phyloP scores from a whole-genome alignment of 371 early-diverging fungal species.

The Lichtheimia ramosa region DNA sequence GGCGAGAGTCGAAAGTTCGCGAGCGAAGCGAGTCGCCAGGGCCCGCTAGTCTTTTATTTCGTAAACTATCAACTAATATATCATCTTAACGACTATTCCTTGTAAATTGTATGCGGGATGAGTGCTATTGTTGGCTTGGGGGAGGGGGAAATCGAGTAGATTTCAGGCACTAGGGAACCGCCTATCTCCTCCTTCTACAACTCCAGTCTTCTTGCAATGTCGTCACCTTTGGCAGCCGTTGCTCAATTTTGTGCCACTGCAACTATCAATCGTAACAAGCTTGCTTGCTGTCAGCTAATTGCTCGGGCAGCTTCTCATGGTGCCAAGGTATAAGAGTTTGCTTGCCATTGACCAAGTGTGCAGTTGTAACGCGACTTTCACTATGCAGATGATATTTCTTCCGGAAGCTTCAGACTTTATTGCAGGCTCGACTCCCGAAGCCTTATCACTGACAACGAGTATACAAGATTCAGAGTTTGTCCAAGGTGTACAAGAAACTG shows the following conservation, averaged over 20 bases:
- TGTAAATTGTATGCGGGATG: too few relatives aligned
- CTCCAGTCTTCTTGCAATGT: neutral
- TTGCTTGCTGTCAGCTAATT: conserved; percentile 57
- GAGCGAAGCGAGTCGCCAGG: too few relatives aligned
- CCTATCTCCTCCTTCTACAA: too few relatives aligned
- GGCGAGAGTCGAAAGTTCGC: too few relatives aligned
- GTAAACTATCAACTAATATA: too few relatives aligned
- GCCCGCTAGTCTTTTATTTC: too few relatives aligned
- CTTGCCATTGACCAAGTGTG: neutral
- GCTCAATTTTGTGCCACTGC: conserved; percentile 71
- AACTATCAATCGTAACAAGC: conserved; percentile 48
- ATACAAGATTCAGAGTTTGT: conserved; percentile 55
- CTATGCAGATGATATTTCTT: conserved; percentile 72
- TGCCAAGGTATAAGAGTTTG: conserved; percentile 57
- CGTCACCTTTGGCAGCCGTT: conserved; percentile 39
- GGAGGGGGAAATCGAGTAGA: too few relatives aligned
- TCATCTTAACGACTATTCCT: too few relatives aligned
- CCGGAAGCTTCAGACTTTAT: conserved; percentile 88
- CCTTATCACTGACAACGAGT: conserved; percentile 47
- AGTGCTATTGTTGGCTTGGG: too few relatives aligned
- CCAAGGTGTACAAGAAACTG: conserved; percentile 53
- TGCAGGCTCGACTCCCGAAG: conserved; percentile 48
- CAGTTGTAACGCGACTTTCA: too few relatives aligned
- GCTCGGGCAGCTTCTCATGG: conserved; percentile 54
- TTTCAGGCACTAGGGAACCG: too few relatives aligned